phyloP scores from a whole-genome alignment of 805 yeast genomes.

The Millerozyma miso region DNA sequence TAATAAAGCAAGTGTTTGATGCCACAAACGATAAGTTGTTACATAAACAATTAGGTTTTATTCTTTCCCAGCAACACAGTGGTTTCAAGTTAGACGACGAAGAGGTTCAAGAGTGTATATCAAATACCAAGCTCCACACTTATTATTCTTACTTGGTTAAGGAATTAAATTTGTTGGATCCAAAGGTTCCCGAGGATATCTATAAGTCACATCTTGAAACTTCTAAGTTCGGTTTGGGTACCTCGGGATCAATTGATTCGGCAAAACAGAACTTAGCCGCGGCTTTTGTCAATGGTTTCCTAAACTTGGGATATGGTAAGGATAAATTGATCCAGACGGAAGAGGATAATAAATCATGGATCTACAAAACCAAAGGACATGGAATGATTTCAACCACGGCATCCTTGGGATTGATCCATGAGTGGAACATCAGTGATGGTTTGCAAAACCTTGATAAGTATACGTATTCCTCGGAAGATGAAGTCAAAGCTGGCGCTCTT shows the following conservation, averaged over 20 bases:
- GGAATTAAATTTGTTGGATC: conserved; percentile 83
- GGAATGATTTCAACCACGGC: conserved; percentile 94
- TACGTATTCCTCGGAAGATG: conserved; percentile 78
- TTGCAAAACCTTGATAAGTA: conserved; percentile 86
- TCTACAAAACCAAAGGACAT: conserved; percentile 83
- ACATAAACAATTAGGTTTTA: conserved; percentile 88
- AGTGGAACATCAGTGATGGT: conserved; percentile 90
- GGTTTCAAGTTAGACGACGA: conserved; percentile 61
- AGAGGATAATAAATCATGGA: conserved; percentile 73
- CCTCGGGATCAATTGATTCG: conserved; percentile 63
- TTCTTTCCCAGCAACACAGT: conserved; percentile 82
- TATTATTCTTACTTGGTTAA: conserved; percentile 76
- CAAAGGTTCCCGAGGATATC: conserved; percentile 92
- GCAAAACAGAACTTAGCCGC: conserved; percentile 95
- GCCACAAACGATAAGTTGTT: conserved; percentile 70
- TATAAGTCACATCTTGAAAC: conserved; percentile 88
- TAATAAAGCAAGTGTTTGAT: conserved; percentile 75
- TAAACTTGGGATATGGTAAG: conserved; percentile 85
- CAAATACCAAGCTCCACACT: conserved; percentile 74
- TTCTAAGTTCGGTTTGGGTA: conserved; percentile 52
- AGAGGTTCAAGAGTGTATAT: conserved; percentile 77
- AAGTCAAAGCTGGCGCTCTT: conserved; percentile 93
- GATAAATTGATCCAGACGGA: conserved; percentile 78
- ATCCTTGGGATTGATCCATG: conserved; percentile 80
- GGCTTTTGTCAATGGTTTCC: conserved; percentile 87